phyloP scores from a whole-genome alignment of 345 rosid species.

The Moringa oleifera region DNA sequence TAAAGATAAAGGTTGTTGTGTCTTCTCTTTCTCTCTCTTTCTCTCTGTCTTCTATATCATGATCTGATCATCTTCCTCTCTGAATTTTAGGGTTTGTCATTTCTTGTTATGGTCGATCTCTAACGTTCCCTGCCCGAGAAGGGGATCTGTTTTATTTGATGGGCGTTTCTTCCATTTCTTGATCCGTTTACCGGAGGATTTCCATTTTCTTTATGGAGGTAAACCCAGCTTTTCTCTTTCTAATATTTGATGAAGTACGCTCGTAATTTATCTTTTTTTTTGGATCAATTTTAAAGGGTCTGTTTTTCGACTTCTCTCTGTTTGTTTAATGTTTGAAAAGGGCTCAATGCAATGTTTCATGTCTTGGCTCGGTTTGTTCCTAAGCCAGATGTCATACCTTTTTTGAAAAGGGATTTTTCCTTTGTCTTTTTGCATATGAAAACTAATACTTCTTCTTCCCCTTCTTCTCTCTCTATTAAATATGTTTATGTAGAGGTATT shows the following conservation, averaged over 20 bases:
- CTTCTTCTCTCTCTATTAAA: no score
- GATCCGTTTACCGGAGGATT: conserved; percentile 26
- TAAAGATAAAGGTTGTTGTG: no score
- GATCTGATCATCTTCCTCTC: conserved; percentile 12
- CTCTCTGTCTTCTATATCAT: conserved; percentile 3
- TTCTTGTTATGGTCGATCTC: conserved; percentile 24
- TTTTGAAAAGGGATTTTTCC: background rate
- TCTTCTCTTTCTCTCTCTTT: background rate
- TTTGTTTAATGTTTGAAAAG: background rate
- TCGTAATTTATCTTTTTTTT: background rate
- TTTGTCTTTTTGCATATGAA: background rate
- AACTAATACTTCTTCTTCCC: no score
- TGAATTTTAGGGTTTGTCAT: conserved; percentile 32
- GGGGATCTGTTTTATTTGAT: conserved; percentile 8
- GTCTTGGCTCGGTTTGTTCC: background rate
- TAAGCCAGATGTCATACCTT: background rate
- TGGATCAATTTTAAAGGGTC: conserved; percentile 1
- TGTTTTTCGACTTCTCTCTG: background rate
- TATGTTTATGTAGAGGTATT: no score
- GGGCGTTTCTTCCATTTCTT: conserved; percentile 29
- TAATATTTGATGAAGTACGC: background rate
- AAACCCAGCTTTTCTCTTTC: background rate
- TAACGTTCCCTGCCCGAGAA: background rate
- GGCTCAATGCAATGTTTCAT: background rate
- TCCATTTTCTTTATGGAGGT: conserved; percentile 40